Evolutionary conservation across 176 grass and related monocot genomes (phyloP).

Genomic region (bread wheat (Triticum aestivum)): IWGSC_CS_RefSeq_v2.1 NC_057795.1:582867545-582868044

Average conservation of each 20-base stretch:
- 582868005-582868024: background rate
- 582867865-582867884: slow-evolving; percentile 94
- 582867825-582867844: slow-evolving; percentile 96
- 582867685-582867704: background rate
- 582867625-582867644: background rate
- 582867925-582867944: background rate
- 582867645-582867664: background rate
- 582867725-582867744: background rate
- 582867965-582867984: background rate
- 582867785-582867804: background rate
- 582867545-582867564: background rate
- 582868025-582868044: background rate
- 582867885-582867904: slow-evolving; percentile 95
- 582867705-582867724: background rate
- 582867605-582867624: background rate
- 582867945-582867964: background rate
- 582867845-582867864: slow-evolving; percentile 99
- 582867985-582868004: background rate
- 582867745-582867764: background rate
- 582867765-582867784: background rate
- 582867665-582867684: background rate
- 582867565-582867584: slow-evolving; percentile 5
- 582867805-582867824: slow-evolving; percentile 43
- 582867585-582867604: slow-evolving; percentile 7
- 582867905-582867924: slow-evolving; percentile 92